Conservation (phyloP, 2,329 filamentous ascomycete genomes). For the Talaromyces sp. region DNA sequence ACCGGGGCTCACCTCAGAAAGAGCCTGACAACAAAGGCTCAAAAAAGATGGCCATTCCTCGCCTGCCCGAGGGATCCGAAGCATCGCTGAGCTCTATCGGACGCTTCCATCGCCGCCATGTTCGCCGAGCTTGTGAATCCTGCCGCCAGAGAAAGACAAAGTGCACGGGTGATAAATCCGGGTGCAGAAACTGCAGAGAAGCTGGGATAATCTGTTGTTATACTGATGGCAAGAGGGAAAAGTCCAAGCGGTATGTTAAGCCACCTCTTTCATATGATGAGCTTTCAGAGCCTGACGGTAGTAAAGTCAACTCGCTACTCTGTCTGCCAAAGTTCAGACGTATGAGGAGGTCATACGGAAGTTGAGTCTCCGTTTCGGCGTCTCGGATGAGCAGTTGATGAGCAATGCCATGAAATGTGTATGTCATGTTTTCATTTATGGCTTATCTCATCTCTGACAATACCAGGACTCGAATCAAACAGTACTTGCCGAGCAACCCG, state of each 20-base stretch:
- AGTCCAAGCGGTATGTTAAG: constrained; percentile 34
- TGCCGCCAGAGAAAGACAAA: constrained; percentile 43
- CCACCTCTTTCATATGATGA: not conserved
- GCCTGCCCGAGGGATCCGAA: constrained; percentile 28
- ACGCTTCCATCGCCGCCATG: constrained; percentile 31
- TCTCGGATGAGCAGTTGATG: constrained; percentile 32
- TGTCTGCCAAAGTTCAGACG: constrained; percentile 37
- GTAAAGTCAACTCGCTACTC: constrained; percentile 34
- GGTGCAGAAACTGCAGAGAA: constrained; percentile 40
- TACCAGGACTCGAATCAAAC: constrained; percentile 11
- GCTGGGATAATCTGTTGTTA: constrained; percentile 40
- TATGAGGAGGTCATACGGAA: constrained; percentile 36
- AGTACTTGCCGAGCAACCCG: constrained; percentile 14
- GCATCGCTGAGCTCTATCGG: constrained; percentile 27
- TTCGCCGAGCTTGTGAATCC: constrained; percentile 39
- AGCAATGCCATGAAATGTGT: constrained; percentile 27
- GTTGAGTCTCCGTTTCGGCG: constrained; percentile 29
- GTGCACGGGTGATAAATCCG: constrained; percentile 40
- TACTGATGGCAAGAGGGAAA: constrained; percentile 42
- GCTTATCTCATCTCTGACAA: not conserved
- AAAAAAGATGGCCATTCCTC: constrained; percentile 33
- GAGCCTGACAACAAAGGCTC: constrained; percentile 17
- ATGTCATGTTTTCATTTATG: constrained; percentile 7
- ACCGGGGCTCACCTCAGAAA: constrained; percentile 16
- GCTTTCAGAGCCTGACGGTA: not conserved